phyloP scores from a whole-genome alignment of 1,284 basidiomycete genomes.

The Chiua sp. region DNA sequence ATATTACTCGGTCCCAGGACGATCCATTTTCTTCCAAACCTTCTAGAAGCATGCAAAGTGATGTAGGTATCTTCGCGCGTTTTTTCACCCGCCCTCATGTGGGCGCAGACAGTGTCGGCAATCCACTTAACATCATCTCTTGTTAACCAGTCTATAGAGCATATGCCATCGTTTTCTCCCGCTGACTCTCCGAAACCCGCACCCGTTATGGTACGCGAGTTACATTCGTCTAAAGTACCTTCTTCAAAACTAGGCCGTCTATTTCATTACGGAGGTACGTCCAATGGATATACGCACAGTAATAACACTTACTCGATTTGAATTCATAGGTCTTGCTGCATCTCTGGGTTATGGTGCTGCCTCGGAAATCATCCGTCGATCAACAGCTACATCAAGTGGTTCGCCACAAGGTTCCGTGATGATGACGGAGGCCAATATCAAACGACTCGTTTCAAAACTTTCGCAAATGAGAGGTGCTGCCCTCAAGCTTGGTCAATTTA shows the following conservation, averaged over 20 bases:
- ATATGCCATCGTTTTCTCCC: not conserved
- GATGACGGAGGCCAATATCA: constrained; percentile 90
- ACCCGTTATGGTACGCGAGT: constrained; percentile 43
- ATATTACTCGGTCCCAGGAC: not conserved
- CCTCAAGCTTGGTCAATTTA: constrained; percentile 95
- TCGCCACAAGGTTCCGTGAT: constrained; percentile 60
- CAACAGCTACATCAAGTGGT: constrained; percentile 40
- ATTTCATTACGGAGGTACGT: constrained; percentile 90
- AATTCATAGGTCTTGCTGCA: constrained; percentile 65
- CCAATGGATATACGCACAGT: not conserved
- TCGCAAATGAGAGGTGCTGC: constrained; percentile 97
- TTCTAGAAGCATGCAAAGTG: not conserved
- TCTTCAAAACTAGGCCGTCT: constrained; percentile 86
- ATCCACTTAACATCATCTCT: not conserved
- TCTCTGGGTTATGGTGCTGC: constrained; percentile 76
- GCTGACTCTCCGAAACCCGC: constrained; percentile 3
- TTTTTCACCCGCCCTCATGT: not conserved
- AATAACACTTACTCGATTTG: not conserved
- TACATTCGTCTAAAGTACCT: constrained; percentile 85
- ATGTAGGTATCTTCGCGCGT: constrained; percentile 13
- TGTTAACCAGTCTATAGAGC: constrained; percentile 15
- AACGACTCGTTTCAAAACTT: constrained; percentile 90
- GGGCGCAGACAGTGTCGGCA: not conserved
- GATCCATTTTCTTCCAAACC: not conserved
- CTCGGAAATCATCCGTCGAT: constrained; percentile 60